Conservation (phyloP, 2,329 filamentous ascomycete species). For the Elsinoe arachidis region DNA sequence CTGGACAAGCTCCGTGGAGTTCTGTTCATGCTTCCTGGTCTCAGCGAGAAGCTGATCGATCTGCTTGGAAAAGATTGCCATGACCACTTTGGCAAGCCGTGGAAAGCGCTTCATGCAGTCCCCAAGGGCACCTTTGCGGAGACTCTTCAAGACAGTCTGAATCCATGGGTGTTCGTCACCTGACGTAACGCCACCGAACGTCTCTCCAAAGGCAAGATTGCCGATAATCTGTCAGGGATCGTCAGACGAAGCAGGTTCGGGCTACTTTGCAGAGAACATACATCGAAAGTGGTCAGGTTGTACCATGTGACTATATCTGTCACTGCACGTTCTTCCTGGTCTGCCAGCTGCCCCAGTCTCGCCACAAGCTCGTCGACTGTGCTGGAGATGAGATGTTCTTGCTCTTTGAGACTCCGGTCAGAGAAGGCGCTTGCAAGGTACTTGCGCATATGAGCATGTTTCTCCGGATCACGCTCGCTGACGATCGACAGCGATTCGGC, state of each 20-base stretch:
- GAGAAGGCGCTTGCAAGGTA: background rate
- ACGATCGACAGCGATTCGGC: constrained; percentile 19
- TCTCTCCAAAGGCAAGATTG: constrained; percentile 24
- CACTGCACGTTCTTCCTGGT: constrained; percentile 13
- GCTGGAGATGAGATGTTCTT: constrained; percentile 25
- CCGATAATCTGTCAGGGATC: constrained; percentile 19
- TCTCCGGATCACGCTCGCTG: constrained; percentile 20
- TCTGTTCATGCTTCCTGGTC: background rate
- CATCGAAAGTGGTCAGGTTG: constrained; percentile 23
- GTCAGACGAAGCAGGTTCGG: background rate
- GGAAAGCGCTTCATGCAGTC: constrained; percentile 19
- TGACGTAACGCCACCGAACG: constrained; percentile 24
- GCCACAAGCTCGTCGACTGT: constrained; percentile 20
- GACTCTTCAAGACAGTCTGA: background rate
- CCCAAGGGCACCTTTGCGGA: background rate
- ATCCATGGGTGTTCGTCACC: constrained; percentile 12
- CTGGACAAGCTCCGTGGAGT: background rate
- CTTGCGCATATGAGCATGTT: background rate
- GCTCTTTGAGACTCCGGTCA: constrained; percentile 20
- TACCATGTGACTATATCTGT: constrained; percentile 25
- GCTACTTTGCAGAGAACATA: background rate
- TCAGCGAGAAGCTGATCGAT: constrained; percentile 17
- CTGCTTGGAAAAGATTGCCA: constrained; percentile 15
- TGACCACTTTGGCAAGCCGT: constrained; percentile 11
- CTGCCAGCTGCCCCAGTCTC: constrained; percentile 20